Conservation (phyloP, 2,329 filamentous ascomycete genomes). For the Gaeumannomyces tritici region DNA sequence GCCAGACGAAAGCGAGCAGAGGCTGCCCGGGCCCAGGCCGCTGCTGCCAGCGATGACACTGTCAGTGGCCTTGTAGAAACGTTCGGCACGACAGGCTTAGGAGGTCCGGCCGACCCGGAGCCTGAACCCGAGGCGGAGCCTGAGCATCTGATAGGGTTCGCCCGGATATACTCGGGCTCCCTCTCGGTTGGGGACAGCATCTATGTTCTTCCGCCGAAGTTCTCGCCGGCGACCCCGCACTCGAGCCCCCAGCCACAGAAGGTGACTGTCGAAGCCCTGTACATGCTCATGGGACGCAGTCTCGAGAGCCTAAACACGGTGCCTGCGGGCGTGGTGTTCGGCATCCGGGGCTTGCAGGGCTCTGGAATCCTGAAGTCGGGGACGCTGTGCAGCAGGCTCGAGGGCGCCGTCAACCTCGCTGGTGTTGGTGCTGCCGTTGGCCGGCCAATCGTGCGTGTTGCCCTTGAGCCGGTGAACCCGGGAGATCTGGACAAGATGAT, state of each 20-base stretch:
- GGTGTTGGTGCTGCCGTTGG: constrained; percentile 68
- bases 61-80: constrained; percentile 31
- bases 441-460: constrained; percentile 89
- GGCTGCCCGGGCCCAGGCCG: constrained; percentile 68
- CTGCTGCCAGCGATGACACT: constrained; percentile 39
- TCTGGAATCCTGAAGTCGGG: constrained; percentile 85
- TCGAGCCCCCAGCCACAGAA: constrained; percentile 66
- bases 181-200: constrained; percentile 82
- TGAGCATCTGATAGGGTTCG: constrained; percentile 91
- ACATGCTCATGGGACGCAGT: constrained; percentile 90
- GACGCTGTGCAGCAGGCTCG: constrained; percentile 79
- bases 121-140: constrained; percentile 48
- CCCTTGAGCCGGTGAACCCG: constrained; percentile 86
- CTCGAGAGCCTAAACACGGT: constrained; percentile 76
- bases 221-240: constrained; percentile 70
- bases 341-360: constrained; percentile 84
- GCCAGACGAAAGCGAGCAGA: constrained; percentile 84
- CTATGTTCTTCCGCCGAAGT: constrained; percentile 89
- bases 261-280: constrained; percentile 77
- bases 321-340: constrained; percentile 90
- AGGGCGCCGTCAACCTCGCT: constrained; percentile 82
- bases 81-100: not conserved
- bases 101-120: not conserved
- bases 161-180: constrained; percentile 84
- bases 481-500: constrained; percentile 94